Conservation (phyloP, 768 basidiomycete genomes). For the Boletus reticuloceps region DNA sequence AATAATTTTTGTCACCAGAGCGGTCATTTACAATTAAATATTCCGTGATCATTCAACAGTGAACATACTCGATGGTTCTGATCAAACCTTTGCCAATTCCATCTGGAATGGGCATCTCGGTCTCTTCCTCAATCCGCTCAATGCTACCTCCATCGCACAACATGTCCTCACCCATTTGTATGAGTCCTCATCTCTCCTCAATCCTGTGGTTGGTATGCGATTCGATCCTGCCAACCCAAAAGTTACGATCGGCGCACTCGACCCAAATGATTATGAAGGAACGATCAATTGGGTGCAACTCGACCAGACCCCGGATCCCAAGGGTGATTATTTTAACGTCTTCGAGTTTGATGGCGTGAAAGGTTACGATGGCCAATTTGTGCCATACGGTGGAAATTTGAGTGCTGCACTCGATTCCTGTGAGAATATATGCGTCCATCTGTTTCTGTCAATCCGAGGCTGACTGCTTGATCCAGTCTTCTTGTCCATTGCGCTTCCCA, state of each 20-base stretch:
- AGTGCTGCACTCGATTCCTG: constrained; percentile 25
- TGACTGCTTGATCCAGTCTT: constrained; percentile 10
- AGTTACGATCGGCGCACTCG: constrained; percentile 31
- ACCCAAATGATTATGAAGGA: constrained; percentile 31
- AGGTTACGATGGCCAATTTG: constrained; percentile 27
- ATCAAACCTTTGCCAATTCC: neutral
- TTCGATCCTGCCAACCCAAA: constrained; percentile 29
- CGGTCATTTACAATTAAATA: neutral
- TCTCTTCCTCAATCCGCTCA: constrained; percentile 25
- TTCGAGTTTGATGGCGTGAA: constrained; percentile 29
- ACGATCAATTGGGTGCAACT: constrained; percentile 30
- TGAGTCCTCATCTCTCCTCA: constrained; percentile 24
- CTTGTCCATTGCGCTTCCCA: constrained; percentile 17
- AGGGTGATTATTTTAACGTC: constrained; percentile 15
- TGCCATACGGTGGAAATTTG: constrained; percentile 15
- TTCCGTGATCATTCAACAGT: constrained; percentile 3
- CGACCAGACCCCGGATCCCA: constrained; percentile 14
- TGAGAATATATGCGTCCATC: constrained; percentile 4
- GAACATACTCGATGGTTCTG: constrained; percentile 24
- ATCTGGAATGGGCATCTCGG: constrained; percentile 25
- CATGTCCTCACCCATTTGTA: constrained; percentile 21
- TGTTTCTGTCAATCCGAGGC: neutral
- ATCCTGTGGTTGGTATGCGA: constrained; percentile 30
- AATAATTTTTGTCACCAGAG: neutral
- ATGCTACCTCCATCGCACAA: constrained; percentile 2